A percentile compares a stretch with the other conserved stretches of the same genome.
phyloP scores from a whole-genome alignment of 768 basidiomycete genomes.

The Dictyophora rubrovolvata region DNA sequence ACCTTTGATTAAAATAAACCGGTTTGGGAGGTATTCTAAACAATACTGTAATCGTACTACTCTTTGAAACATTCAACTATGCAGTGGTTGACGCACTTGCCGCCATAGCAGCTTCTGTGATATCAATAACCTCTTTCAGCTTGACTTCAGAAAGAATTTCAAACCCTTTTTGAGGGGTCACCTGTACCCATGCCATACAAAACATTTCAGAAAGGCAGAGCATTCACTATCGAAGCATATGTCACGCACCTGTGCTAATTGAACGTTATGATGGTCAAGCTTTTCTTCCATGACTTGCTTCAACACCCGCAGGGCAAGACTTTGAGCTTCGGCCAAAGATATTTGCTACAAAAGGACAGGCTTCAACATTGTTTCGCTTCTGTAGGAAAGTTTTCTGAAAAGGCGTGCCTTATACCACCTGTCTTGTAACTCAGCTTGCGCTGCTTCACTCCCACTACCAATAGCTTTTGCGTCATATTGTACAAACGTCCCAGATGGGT shows the following conservation, averaged over 20 bases:
- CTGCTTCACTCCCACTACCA: conserved; percentile 95
- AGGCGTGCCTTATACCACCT: conserved; percentile 82
- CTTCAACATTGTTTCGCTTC: background rate
- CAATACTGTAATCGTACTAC: background rate
- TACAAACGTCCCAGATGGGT: conserved; percentile 96
- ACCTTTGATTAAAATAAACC: background rate
- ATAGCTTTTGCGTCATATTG: conserved; percentile 98
- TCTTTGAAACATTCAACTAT: background rate
- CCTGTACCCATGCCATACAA: conserved; percentile 34
- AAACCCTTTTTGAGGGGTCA: conserved; percentile 78
- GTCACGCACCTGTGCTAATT: conserved; percentile 77
- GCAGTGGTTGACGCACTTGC: background rate
- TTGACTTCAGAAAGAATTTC: conserved; percentile 75
- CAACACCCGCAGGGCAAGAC: conserved; percentile 75
- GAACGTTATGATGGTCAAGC: conserved; percentile 96
- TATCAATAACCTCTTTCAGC: conserved; percentile 78
- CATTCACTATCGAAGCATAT: background rate
- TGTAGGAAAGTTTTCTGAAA: background rate
- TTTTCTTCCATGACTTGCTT: conserved; percentile 99
- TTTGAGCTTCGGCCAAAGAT: conserved; percentile 80
- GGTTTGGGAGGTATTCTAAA: background rate
- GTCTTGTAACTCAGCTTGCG: conserved; percentile 93
- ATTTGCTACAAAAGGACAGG: conserved; percentile 55
- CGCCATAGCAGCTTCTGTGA: conserved; percentile 24
- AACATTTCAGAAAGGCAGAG: background rate